Conservation (phyloP, 352 stramenopile genomes). For the Lagenidium giganteum region DNA sequence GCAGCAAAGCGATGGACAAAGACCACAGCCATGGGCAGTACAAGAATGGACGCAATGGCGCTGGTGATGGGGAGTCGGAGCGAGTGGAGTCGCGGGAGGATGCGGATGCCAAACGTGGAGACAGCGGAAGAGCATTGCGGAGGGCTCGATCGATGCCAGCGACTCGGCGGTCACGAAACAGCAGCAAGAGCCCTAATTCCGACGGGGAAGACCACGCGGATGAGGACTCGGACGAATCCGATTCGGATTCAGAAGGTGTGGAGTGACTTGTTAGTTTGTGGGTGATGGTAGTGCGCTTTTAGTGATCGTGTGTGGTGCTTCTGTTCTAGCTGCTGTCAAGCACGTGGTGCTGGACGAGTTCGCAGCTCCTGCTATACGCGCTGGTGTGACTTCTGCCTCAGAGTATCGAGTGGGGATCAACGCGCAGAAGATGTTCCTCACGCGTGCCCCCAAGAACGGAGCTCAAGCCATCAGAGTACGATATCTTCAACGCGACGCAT, state of each 20-base stretch:
- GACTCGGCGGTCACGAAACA: neutral
- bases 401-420: slow-evolving; percentile 16
- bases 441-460: slow-evolving; percentile 17
- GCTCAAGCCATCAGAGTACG: slow-evolving; percentile 26
- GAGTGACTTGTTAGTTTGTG: slow-evolving; percentile 11
- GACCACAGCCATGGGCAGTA: neutral
- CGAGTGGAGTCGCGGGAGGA: no score
- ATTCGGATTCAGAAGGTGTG: slow-evolving; percentile 8
- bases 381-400: neutral
- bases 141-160: neutral
- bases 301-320: neutral
- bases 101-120: no score
- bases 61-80: neutral
- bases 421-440: slow-evolving; percentile 35
- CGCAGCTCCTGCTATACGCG: neutral
- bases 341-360: neutral
- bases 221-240: slow-evolving; percentile 11
- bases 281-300: neutral
- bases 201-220: slow-evolving; percentile 2
- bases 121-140: neutral
- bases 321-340: neutral
- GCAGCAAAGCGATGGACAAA: neutral
- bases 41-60: neutral
- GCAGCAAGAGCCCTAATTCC: slow-evolving; percentile 6
- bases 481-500: neutral